phyloP scores from a whole-genome alignment of 164 flowering plant species.

The Taxillus chinensis region DNA sequence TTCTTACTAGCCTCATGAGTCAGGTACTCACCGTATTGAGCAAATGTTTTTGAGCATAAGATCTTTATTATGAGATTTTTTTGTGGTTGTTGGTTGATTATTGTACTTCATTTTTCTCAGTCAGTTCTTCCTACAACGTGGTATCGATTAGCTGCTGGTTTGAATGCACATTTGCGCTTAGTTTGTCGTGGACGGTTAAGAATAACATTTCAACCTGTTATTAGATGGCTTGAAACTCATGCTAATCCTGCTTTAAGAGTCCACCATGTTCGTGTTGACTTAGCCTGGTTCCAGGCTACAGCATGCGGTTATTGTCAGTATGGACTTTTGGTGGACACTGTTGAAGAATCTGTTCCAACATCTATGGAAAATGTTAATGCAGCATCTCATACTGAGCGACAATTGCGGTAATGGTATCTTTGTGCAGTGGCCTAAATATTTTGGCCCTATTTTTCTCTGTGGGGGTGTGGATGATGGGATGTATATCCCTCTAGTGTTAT shows the following conservation, averaged over 20 bases:
- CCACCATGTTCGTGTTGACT: neutral
- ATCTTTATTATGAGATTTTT: neutral
- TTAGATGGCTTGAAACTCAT: conserved; percentile 4
- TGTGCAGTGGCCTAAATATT: too few relatives aligned
- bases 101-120: neutral
- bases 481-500: too few relatives aligned
- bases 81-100: neutral
- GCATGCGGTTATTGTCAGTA: conserved; percentile 1
- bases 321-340: neutral
- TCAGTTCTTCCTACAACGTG: conserved; percentile 2
- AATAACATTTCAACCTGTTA: conserved; percentile 1
- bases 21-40: conserved; percentile 37
- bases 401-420: neutral
- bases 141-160: conserved; percentile 2
- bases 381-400: neutral
- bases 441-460: too few relatives aligned
- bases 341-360: neutral
- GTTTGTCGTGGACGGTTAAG: conserved; percentile 4
- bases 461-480: too few relatives aligned
- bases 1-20: conserved; percentile 80
- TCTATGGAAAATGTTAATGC: neutral
- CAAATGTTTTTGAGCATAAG: too few relatives aligned
- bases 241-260: conserved; percentile 3
- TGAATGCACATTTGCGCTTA: conserved; percentile 5
- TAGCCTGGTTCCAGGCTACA: conserved; percentile 2